Conservation (phyloP, 257 asterid species). For the Nemophila menziesii region DNA sequence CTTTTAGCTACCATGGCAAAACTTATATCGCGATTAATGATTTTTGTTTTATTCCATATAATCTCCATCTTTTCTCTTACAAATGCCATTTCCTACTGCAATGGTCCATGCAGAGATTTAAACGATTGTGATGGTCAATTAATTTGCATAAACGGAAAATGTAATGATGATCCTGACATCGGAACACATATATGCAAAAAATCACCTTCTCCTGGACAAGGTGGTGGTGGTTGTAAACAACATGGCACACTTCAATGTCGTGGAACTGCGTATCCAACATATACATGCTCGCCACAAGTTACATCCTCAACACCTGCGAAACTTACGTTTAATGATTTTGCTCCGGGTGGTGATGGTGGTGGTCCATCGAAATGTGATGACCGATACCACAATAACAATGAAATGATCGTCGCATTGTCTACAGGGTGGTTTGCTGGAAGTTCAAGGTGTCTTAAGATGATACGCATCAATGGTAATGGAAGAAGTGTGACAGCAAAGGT, state of each 20-base stretch:
- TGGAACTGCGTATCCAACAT: slow-evolving; percentile 10
- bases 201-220: slow-evolving; percentile 2
- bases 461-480: slow-evolving; percentile 23
- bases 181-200: slow-evolving; percentile 16
- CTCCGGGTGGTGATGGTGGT: slow-evolving; percentile 35
- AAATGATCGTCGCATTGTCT: slow-evolving; percentile 35
- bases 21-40: neutral
- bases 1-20: slow-evolving; percentile 11
- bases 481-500: slow-evolving; percentile 39
- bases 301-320: slow-evolving; percentile 23
- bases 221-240: slow-evolving; percentile 10
- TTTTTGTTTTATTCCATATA: neutral
- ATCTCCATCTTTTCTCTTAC: neutral
- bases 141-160: slow-evolving; percentile 21
- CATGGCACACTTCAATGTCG: slow-evolving; percentile 21
- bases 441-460: slow-evolving; percentile 20
- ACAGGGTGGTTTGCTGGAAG: slow-evolving; percentile 30
- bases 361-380: slow-evolving; percentile 29
- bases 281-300: slow-evolving; percentile 29
- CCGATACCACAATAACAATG: slow-evolving; percentile 17
- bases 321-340: slow-evolving; percentile 33
- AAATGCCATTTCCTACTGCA: slow-evolving; percentile 20
- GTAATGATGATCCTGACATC: slow-evolving; percentile 25
- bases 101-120: slow-evolving; percentile 15
- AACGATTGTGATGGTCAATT: slow-evolving; percentile 23